Conservation (phyloP, 805 yeast genomes). For the Myxozyma nipponensis region DNA sequence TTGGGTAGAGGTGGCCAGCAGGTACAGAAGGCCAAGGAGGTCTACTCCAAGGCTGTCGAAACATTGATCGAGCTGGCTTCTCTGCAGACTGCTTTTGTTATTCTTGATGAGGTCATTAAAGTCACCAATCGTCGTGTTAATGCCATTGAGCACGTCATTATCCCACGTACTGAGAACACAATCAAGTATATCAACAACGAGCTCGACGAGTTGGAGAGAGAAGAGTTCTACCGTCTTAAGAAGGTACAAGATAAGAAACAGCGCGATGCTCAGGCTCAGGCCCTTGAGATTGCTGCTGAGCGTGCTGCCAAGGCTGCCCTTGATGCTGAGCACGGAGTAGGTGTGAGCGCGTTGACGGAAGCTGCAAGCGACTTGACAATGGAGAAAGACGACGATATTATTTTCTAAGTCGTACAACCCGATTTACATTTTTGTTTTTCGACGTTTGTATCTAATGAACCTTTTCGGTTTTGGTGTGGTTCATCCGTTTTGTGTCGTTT, state of each 20-base stretch:
- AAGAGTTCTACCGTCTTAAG: slow-evolving; percentile 93
- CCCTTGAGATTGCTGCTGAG: slow-evolving; percentile 37
- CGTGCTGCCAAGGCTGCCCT: slow-evolving; percentile 20
- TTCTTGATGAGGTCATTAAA: slow-evolving; percentile 94
- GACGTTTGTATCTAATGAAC: neutral
- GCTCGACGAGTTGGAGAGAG: slow-evolving; percentile 95
- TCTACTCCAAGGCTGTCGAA: slow-evolving; percentile 94
- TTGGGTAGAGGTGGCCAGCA: slow-evolving; percentile 98
- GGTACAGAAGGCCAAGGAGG: slow-evolving; percentile 88
- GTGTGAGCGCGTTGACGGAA: slow-evolving; percentile 34
- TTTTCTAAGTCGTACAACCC: slow-evolving; percentile 15
- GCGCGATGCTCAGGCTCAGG: slow-evolving; percentile 64
- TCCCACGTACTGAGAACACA: slow-evolving; percentile 96
- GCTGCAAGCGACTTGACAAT: slow-evolving; percentile 36
- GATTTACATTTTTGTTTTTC: neutral
- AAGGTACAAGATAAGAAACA: slow-evolving; percentile 95
- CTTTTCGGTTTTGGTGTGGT: neutral
- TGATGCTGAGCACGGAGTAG: slow-evolving; percentile 35
- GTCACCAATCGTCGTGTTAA: slow-evolving; percentile 97
- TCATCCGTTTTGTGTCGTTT: neutral
- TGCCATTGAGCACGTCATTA: slow-evolving; percentile 96
- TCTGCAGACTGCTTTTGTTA: slow-evolving; percentile 92
- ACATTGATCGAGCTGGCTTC: slow-evolving; percentile 94
- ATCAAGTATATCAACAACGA: slow-evolving; percentile 89
- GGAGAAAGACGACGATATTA: slow-evolving; percentile 47